These are phyloP conservation scores for Coemansia sp. DNA, from an alignment of 192 early-diverging fungal species.

Conservation along the genomic window DNA sequence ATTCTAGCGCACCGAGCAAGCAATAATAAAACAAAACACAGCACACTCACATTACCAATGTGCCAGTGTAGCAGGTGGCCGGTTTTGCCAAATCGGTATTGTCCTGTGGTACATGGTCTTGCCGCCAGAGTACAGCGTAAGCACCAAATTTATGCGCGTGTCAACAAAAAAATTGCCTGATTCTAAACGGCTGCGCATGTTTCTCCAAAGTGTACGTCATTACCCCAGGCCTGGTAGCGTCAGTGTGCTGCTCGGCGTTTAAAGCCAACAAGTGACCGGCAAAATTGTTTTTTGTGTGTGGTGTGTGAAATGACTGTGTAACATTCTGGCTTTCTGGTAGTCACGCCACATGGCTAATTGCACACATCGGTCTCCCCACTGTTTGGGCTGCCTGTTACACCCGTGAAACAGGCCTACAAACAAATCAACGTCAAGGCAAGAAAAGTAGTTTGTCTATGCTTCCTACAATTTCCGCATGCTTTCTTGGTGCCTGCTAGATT, in stretches of 20 bases:
- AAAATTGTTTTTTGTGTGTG: neutral
- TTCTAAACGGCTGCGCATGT: neutral
- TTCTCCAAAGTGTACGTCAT: neutral
- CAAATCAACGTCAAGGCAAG: neutral
- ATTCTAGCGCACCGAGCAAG: neutral
- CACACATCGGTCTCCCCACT: neutral
- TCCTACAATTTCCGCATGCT: neutral
- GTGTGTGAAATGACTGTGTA: neutral
- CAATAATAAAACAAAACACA: neutral
- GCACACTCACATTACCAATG: neutral
- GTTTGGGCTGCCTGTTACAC: neutral
- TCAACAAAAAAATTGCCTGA: neutral
- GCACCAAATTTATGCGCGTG: neutral
- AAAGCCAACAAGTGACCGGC: neutral
- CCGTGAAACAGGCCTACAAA: neutral
- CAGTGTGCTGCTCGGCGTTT: neutral
- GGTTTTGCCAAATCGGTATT: too few relatives aligned
- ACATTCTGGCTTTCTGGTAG: neutral
- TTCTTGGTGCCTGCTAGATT: neutral
- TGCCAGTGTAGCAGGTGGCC: neutral
- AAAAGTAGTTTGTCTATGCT: neutral
- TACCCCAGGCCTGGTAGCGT: neutral
- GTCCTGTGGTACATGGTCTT: neutral
- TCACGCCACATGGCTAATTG: neutral
- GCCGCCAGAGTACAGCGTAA: neutral